Conservation (phyloP, 768 basidiomycete species). For the Myochromella boudieri region DNA sequence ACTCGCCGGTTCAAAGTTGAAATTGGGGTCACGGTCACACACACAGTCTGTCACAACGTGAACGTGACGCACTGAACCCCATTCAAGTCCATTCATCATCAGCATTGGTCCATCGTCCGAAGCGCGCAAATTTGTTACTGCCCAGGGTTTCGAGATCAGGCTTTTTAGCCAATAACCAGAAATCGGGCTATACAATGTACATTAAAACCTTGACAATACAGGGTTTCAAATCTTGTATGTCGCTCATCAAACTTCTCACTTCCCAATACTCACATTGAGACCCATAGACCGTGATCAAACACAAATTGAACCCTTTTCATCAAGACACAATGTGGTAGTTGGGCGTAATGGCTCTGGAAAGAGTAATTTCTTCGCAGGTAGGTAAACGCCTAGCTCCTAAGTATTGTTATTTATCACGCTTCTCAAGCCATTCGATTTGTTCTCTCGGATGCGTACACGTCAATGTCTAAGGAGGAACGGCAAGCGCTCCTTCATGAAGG, state of each 20-base stretch:
- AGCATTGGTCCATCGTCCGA: neutral
- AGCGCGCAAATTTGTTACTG: conserved; percentile 8
- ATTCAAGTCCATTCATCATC: too few species aligned
- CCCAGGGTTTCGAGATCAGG: neutral
- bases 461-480: conserved; percentile 91
- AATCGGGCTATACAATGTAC: conserved; percentile 46
- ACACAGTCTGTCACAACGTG: too few species aligned
- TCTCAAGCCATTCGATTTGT: conserved; percentile 92
- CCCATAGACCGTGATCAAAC: conserved; percentile 79
- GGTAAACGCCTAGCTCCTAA: conserved; percentile 21
- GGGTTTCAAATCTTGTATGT: conserved; percentile 96
- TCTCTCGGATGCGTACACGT: conserved; percentile 95
- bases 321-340: conserved; percentile 94
- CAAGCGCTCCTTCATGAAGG: conserved; percentile 94
- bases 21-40: too few species aligned
- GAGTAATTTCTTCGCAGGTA: conserved; percentile 97
- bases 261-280: conserved; percentile 5
- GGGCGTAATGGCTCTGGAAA: conserved; percentile 98
- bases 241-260: neutral
- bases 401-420: neutral
- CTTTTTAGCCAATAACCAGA: neutral
- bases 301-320: conserved; percentile 92
- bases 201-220: conserved; percentile 90
- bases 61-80: too few species aligned
- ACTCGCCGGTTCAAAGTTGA: too few species aligned